Evolutionary conservation across 306 rosid species (phyloP), one percentile per base, ranked within the genome.

Genomic region (Dalbergia cultrata): DNA sequence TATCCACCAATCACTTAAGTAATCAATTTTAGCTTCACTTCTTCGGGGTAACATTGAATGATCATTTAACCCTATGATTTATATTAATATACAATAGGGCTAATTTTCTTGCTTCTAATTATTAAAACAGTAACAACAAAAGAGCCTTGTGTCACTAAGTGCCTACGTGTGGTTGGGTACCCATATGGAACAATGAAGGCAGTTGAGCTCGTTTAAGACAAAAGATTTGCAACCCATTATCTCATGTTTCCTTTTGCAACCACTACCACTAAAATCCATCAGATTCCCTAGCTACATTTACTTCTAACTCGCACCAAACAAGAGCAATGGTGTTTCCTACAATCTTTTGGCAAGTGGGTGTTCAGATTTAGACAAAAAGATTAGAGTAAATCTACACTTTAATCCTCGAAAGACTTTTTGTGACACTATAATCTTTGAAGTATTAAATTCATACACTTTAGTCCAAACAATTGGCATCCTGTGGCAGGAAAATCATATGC

Each of bases 21-120:
- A 71, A 49, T 72, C 47, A 43, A 43, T 43, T 54, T 52, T 13
- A 17, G 67, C 60, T 39, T 71, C 58, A 37, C 58, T 21, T 33
- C 22, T 66, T 65, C 26, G 0, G 13, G 31, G 45, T 5, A 35
- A 21, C 39, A 52, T 21, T 41, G 44, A 56, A 43, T 49, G 19
- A 13, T 9, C 50, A 73, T 13, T 50, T 13, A 52, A 81, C 14
- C 44, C 70, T 39, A 54, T 7, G 43, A 16, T 67, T 33, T 31
- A 58, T 16, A 66, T 13, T 17, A 34, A 61, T 57, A 62, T 37
- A 61, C 60, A 57, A 33, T 37, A n/a, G 14, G 43, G 3, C 69
- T 5, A 3, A 22, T 74, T 22, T 43, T 43, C 47, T 2, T 43
- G 7, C 5, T 37, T 37, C 41, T 37, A 37, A 37, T 37, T 37